Percentiles rank a stretch among this genome's conserved stretches.
phyloP scores from a whole-genome alignment of 169 alveolate species.

The Neospora caninum region DNA sequence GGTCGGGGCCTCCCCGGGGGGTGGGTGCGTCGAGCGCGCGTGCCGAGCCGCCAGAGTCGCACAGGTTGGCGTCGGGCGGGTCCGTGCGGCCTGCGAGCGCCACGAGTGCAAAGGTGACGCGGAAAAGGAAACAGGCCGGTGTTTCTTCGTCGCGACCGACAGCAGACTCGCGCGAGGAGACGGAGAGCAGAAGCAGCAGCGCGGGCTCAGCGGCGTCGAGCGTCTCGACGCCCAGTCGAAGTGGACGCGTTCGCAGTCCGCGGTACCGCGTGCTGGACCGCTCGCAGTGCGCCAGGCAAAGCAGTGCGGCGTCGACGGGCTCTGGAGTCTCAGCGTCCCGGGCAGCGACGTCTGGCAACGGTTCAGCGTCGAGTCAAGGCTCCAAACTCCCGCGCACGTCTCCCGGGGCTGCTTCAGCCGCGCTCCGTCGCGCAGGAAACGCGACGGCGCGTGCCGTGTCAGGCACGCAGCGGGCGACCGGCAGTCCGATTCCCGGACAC shows the following conservation, averaged over 20 bases:
- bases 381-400: neutral
- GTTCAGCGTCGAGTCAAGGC: neutral
- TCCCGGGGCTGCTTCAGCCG: neutral
- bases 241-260: neutral
- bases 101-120: neutral
- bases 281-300: neutral
- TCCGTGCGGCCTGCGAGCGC: neutral
- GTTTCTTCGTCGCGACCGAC: neutral
- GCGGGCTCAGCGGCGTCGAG: neutral
- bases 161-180: neutral
- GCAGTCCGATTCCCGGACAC: neutral
- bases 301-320: neutral
- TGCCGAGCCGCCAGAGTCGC: neutral
- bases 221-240: neutral
- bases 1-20: no score
- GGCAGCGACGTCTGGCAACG: neutral
- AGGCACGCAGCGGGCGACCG: neutral
- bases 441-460: neutral
- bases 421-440: neutral
- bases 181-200: neutral
- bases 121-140: neutral
- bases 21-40: no score
- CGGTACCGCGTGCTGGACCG: neutral
- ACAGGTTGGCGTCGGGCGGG: neutral
- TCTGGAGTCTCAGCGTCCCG: neutral